These are phyloP conservation scores for Amanita polypyramis DNA, from an alignment of 768 basidiomycete genomes.

Conservation along the genomic window DNA sequence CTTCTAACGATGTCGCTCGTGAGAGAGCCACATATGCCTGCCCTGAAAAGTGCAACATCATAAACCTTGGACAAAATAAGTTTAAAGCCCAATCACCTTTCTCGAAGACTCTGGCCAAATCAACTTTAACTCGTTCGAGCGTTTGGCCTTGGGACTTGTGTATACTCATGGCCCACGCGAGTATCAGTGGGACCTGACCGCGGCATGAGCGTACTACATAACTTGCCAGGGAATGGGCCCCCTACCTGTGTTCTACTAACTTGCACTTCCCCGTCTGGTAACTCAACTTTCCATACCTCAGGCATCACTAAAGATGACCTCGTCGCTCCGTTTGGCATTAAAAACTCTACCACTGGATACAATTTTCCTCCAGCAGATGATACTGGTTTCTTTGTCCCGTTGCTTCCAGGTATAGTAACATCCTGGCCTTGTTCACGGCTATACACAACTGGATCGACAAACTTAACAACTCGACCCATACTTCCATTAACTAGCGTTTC, in stretches of 20 bases:
- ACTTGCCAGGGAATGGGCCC: slow-evolving; percentile 9
- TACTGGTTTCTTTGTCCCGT: slow-evolving; percentile 16
- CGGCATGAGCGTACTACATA: not conserved
- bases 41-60: slow-evolving; percentile 29
- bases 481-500: slow-evolving; percentile 90
- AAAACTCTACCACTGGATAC: slow-evolving; percentile 78
- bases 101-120: slow-evolving; percentile 88
- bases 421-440: slow-evolving; percentile 30
- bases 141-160: slow-evolving; percentile 99
- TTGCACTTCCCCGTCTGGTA: slow-evolving; percentile 80
- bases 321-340: slow-evolving; percentile 42
- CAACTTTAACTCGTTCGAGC: slow-evolving; percentile 88
- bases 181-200: slow-evolving; percentile 69
- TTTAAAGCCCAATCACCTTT: slow-evolving; percentile 42
- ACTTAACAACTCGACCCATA: slow-evolving; percentile 77
- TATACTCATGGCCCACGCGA: slow-evolving; percentile 97
- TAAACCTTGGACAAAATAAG: not conserved
- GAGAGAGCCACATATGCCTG: slow-evolving; percentile 91
- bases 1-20: slow-evolving; percentile 77
- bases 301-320: slow-evolving; percentile 50
- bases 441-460: slow-evolving; percentile 44
- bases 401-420: slow-evolving; percentile 18
- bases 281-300: slow-evolving; percentile 80
- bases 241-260: slow-evolving; percentile 71
- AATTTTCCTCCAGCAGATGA: slow-evolving; percentile 15